phyloP scores from a whole-genome alignment of 305 asterid species.

The Fraxinus xanthoxyloides region DNA sequence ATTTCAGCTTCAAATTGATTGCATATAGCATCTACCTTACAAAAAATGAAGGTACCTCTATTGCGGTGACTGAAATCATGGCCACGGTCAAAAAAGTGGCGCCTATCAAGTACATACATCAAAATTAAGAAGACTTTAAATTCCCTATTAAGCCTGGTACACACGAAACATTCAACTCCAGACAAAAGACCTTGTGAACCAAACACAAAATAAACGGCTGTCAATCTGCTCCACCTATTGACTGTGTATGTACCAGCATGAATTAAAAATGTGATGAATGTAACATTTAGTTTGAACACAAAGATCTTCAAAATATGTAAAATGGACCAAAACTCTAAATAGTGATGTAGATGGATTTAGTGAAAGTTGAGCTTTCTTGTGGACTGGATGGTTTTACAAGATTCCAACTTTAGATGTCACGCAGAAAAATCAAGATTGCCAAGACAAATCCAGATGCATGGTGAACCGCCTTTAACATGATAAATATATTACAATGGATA shows the following conservation, averaged over 20 bases:
- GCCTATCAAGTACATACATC: neutral
- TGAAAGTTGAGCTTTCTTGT: neutral
- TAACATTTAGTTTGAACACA: neutral
- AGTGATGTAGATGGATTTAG: neutral
- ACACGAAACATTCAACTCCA: neutral
- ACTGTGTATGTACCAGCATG: neutral
- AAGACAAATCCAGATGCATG: slow-evolving; percentile 5
- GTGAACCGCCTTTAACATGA: slow-evolving; percentile 16
- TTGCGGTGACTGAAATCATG: neutral
- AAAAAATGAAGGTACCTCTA: neutral
- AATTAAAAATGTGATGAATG: neutral
- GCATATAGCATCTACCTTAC: neutral
- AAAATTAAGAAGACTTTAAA: neutral
- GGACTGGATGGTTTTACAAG: neutral
- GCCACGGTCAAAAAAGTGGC: neutral
- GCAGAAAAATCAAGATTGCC: neutral
- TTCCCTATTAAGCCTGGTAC: neutral
- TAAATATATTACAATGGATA: neutral
- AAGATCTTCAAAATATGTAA: neutral
- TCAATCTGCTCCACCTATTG: neutral
- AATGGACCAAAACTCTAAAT: slow-evolving; percentile 9
- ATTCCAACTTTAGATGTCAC: neutral
- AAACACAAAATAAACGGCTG: neutral
- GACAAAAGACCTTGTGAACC: neutral
- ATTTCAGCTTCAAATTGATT: neutral